Evolutionary conservation across 163 green algal genomes (phyloP), one percentile per base, ranked within the genome.

Genomic region (Scenedesmus sp.): DNA sequence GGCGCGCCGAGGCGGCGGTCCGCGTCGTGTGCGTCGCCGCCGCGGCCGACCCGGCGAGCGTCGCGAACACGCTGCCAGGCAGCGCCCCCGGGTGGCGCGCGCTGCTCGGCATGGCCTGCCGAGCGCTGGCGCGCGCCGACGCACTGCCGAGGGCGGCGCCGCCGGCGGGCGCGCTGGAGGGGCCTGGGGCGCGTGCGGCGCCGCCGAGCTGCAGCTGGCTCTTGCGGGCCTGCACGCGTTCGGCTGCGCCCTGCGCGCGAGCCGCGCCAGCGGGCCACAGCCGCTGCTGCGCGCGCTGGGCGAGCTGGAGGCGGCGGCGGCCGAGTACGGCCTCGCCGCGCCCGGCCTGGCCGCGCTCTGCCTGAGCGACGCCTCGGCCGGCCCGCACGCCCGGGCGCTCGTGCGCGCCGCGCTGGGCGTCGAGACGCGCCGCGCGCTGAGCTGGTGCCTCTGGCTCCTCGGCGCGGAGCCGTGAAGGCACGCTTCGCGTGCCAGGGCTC

Each of bases 141-240:
- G n/a, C n/a, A n/a, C n/a, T n/a, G n/a, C n/a, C n/a, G n/a, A n/a
- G n/a, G n/a, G n/a, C n/a, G n/a, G n/a, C n/a, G n/a, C n/a, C n/a
- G n/a, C n/a, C n/a, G n/a, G n/a, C n/a, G n/a, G n/a, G n/a, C n/a
- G n/a, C n/a, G n/a, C n/a, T 78, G 62, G 56, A 83, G n/a, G 66
- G 51, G 26, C 47, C 33, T 51, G 76, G 69, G 57, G 22, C 60
- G 7, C 54, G 75, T 28, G 70, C 79, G 60, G 64, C 75, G 51
- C 66, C 70, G 69, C 69, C 74, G 60, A 79, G 63, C 64, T 88
- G 79, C 84, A 86, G 70, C 70, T 75, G 20, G 71, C 29, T n/a
- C 58, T 72, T 2, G 11, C 58, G 31, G 71, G 60, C 34, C 28
- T 80, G 45, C 71, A 72, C 24, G 70, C 84, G 4, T 88, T 88